A percentile compares a stretch with the other conserved stretches of the same genome.
These are phyloP conservation scores for Amoebophrya sp. DNA, from an alignment of 169 alveolate species.

Conservation along the genomic window DNA sequence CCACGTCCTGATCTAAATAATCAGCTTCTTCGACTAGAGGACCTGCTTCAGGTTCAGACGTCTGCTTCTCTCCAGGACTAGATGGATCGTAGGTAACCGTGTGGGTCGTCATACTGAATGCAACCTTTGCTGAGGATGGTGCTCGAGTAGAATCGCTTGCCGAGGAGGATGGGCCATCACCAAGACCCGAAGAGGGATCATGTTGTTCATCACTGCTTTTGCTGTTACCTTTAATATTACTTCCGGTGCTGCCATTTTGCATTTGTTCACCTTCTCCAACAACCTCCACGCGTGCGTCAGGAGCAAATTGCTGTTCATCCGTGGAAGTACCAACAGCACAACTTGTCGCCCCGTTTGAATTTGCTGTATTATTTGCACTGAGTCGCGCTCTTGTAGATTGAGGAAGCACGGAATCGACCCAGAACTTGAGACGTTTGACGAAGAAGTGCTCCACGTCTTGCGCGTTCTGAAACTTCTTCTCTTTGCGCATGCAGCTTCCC, in stretches of 20 bases:
- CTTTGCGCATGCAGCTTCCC: not conserved
- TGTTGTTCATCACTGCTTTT: not conserved
- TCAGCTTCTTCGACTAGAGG: too few relatives aligned
- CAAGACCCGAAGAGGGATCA: too few relatives aligned
- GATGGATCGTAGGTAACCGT: too few relatives aligned
- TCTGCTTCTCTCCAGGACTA: too few relatives aligned
- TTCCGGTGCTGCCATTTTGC: too few relatives aligned
- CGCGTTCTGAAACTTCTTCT: not conserved
- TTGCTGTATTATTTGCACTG: not conserved
- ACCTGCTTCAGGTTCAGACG: too few relatives aligned
- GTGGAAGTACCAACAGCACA: not conserved
- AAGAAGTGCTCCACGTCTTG: slow-evolving; percentile 7
- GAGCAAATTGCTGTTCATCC: not conserved
- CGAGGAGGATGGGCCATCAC: too few relatives aligned
- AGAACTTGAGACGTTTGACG: not conserved
- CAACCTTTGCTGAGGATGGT: too few relatives aligned
- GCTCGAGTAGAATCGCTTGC: too few relatives aligned
- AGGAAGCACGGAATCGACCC: not conserved
- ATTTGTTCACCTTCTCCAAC: not conserved
- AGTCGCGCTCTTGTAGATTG: not conserved
- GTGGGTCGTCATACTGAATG: too few relatives aligned
- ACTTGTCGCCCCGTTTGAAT: not conserved
- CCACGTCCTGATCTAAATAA: too few relatives aligned
- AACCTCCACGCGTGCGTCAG: not conserved
- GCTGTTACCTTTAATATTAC: too few relatives aligned